These are phyloP conservation scores for Colletotrichum cereale DNA, from an alignment of 2,329 filamentous ascomycete genomes.

Conservation along the genomic window DNA sequence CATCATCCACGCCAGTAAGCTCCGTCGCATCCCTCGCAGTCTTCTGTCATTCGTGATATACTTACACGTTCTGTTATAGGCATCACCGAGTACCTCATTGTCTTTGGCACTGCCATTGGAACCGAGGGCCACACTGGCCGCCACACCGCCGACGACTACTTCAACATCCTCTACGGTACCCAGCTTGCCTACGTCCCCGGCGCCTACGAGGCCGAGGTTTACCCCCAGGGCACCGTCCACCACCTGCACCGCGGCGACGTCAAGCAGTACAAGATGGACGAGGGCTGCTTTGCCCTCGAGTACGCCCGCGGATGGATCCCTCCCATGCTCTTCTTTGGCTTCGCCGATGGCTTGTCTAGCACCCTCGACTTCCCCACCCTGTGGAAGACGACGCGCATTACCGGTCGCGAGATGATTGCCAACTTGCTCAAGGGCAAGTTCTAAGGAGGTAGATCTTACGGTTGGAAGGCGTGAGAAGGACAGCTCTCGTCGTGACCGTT, in stretches of 20 bases:
- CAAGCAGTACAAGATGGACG: slow-evolving; percentile 88
- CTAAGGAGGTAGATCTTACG: slow-evolving; percentile 52
- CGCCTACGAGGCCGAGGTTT: slow-evolving; percentile 75
- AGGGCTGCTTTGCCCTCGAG: slow-evolving; percentile 83
- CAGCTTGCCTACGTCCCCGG: slow-evolving; percentile 82
- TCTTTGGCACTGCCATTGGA: slow-evolving; percentile 86
- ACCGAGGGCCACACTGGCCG: slow-evolving; percentile 91
- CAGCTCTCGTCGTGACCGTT: background rate
- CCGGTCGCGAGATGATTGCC: slow-evolving; percentile 79
- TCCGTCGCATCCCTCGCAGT: background rate
- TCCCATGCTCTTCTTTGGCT: slow-evolving; percentile 91
- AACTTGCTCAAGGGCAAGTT: slow-evolving; percentile 81
- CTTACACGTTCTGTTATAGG: slow-evolving; percentile 53
- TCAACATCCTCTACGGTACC: slow-evolving; percentile 86
- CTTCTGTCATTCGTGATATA: background rate
- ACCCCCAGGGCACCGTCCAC: slow-evolving; percentile 77
- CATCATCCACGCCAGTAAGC: slow-evolving; percentile 86
- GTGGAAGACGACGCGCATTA: slow-evolving; percentile 82
- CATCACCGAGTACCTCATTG: slow-evolving; percentile 90
- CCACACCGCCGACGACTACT: slow-evolving; percentile 94
- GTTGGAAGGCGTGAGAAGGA: background rate
- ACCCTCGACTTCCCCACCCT: slow-evolving; percentile 89
- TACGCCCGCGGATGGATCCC: slow-evolving; percentile 92
- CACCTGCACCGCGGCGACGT: slow-evolving; percentile 77
- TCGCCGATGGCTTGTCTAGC: slow-evolving; percentile 82